A percentile compares a stretch with the other conserved stretches of the same genome.
Evolutionary conservation across 331 rosid species (phyloP).

Genomic region (Spiraea crenata): DNA sequence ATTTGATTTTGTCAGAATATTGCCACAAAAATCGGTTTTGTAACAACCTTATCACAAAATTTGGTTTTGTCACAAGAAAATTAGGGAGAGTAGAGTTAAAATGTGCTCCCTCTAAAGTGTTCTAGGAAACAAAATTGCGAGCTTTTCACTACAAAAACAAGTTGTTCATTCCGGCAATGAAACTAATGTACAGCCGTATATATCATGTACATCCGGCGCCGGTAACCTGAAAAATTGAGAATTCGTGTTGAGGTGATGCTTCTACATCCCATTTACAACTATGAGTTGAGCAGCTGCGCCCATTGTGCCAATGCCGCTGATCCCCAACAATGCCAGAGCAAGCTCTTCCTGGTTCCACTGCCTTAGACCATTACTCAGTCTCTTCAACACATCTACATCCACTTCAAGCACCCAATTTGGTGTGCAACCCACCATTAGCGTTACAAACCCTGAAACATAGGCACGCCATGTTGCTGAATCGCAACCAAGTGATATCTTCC

Average conservation of each 20-base stretch:
- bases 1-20: no score
- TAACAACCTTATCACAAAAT: no score
- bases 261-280: slow-evolving; percentile 37
- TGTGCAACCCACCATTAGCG: slow-evolving; percentile 50
- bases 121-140: slow-evolving; percentile 5
- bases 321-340: slow-evolving; percentile 54
- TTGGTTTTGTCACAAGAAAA: no score
- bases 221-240: background rate
- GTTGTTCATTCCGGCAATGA: background rate
- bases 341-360: slow-evolving; percentile 56
- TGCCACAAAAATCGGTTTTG: no score
- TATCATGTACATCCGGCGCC: slow-evolving; percentile 6
- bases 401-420: slow-evolving; percentile 55
- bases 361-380: slow-evolving; percentile 45
- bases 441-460: slow-evolving; percentile 47
- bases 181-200: slow-evolving; percentile 20
- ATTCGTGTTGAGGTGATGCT: slow-evolving; percentile 1
- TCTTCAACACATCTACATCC: slow-evolving; percentile 46
- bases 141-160: background rate
- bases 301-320: slow-evolving; percentile 44
- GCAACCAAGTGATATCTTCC: slow-evolving; percentile 61
- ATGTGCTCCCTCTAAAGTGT: slow-evolving; percentile 3
- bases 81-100: background rate
- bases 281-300: slow-evolving; percentile 53
- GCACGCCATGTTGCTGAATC: slow-evolving; percentile 61